These are phyloP conservation scores for Aspergillus olivimuriae DNA, from an alignment of 495 filamentous ascomycete genomes.

Conservation along the genomic window DNA sequence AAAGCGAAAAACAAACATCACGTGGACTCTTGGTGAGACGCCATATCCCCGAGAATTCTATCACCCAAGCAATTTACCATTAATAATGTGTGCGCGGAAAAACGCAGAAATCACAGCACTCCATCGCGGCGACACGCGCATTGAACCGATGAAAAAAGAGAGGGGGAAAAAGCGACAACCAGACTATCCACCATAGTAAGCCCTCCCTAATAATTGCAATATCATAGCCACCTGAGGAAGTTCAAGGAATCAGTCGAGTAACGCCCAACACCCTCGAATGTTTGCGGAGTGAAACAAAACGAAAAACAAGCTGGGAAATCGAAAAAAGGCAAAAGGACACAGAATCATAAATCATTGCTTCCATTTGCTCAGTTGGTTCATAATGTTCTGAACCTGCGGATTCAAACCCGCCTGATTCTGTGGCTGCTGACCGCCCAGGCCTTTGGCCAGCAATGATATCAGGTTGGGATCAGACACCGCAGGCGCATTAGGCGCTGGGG, in stretches of 20 bases:
- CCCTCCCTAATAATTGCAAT: no score
- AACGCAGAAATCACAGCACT: conserved; percentile 6
- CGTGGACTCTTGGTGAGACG: no score
- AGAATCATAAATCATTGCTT: conserved; percentile 44
- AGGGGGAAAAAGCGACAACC: not conserved
- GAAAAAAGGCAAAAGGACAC: conserved; percentile 8
- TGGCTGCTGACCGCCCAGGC: conserved; percentile 30
- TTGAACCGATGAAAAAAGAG: conserved; percentile 5
- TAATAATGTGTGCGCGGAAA: no score
- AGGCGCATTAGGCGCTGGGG: conserved; percentile 26
- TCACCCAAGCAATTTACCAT: no score
- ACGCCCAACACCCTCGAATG: conserved; percentile 6
- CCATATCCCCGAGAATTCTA: no score
- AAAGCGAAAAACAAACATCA: no score
- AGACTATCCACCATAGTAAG: no score
- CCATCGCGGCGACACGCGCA: conserved; percentile 5
- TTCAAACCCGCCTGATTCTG: conserved; percentile 34
- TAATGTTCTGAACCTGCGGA: conserved; percentile 52
- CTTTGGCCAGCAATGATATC: conserved; percentile 41
- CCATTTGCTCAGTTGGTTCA: conserved; percentile 57
- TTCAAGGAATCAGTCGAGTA: conserved; percentile 14
- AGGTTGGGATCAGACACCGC: conserved; percentile 37
- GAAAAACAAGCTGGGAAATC: conserved; percentile 13
- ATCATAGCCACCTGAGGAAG: no score
- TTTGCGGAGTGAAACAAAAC: not conserved